Percentiles rank a stretch among this genome's conserved stretches.
Evolutionary conservation across 1,284 basidiomycete genomes (phyloP).

Genomic region (Sphagnurus paluster): DNA sequence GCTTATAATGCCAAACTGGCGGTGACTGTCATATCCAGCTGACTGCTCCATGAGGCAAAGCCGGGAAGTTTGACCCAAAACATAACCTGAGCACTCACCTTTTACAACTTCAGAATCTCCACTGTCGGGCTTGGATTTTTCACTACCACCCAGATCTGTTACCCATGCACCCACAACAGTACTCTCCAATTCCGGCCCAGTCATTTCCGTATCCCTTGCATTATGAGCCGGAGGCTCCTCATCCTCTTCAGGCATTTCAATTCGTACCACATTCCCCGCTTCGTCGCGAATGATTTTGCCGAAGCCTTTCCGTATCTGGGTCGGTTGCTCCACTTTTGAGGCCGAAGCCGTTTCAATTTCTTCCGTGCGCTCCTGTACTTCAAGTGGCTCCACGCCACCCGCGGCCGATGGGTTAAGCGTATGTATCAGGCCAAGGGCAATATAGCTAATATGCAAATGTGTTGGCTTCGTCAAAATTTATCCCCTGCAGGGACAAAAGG

Average conservation of each 20-base stretch:
- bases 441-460: conserved; percentile 56
- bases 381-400: conserved; percentile 54
- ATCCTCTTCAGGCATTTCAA: conserved; percentile 69
- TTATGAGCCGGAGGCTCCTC: conserved; percentile 26
- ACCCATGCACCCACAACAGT: conserved; percentile 39
- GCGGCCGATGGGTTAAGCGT: conserved; percentile 64
- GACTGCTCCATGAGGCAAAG: conserved; percentile 10
- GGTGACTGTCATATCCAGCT: background rate
- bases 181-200: conserved; percentile 35
- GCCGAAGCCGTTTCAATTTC: conserved; percentile 15
- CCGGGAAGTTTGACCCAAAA: background rate
- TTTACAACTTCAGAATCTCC: conserved; percentile 27
- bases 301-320: conserved; percentile 64
- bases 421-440: conserved; percentile 71
- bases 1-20: background rate
- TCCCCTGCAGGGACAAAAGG: too few relatives aligned
- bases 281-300: conserved; percentile 87
- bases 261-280: conserved; percentile 75
- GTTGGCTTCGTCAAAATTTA: background rate
- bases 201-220: conserved; percentile 28
- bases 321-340: conserved; percentile 15
- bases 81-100: conserved; percentile 31
- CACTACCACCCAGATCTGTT: conserved; percentile 25
- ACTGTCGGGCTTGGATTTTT: conserved; percentile 15
- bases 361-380: conserved; percentile 14